Evolutionary conservation across 306 rosid species (phyloP).

Genomic region (Malus orientalis): DNA sequence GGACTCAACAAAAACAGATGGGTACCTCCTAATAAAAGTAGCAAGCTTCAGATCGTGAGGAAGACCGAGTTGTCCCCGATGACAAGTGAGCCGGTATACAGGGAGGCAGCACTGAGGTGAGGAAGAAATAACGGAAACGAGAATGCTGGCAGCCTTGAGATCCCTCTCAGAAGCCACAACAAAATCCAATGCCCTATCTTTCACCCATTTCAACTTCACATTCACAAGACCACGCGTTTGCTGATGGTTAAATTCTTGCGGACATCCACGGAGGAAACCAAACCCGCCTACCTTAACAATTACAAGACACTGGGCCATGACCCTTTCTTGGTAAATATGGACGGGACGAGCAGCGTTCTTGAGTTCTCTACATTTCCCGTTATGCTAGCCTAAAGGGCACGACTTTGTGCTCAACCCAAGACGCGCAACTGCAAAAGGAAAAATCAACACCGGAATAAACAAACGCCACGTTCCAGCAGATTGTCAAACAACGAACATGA

Average conservation of each 20-base stretch:
- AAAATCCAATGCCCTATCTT: conserved; percentile 62
- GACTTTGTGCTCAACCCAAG: not conserved
- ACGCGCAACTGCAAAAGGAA: not conserved
- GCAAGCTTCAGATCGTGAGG: conserved; percentile 58
- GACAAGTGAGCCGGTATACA: conserved; percentile 44
- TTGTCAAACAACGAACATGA: not conserved
- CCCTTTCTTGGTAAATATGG: conserved; percentile 10
- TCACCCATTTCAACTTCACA: conserved; percentile 77
- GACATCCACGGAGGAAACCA: conserved; percentile 18
- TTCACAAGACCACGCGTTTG: conserved; percentile 62
- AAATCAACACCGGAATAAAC: not conserved
- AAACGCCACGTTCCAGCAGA: not conserved
- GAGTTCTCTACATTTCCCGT: not conserved
- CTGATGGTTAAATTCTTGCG: conserved; percentile 36
- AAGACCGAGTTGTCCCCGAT: conserved; percentile 68
- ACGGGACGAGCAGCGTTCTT: not conserved
- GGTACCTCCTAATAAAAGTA: conserved; percentile 66
- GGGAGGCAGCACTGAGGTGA: conserved; percentile 46
- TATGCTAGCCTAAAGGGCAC: not conserved
- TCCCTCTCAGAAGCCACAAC: conserved; percentile 54
- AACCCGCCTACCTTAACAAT: conserved; percentile 20
- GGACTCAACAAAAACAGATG: conserved; percentile 62
- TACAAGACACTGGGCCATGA: conserved; percentile 21
- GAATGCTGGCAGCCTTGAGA: conserved; percentile 64
- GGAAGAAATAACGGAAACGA: conserved; percentile 51